Evolutionary conservation across 345 rosid genomes (phyloP).

Genomic region (Eucalyptus lansdowneana): DNA sequence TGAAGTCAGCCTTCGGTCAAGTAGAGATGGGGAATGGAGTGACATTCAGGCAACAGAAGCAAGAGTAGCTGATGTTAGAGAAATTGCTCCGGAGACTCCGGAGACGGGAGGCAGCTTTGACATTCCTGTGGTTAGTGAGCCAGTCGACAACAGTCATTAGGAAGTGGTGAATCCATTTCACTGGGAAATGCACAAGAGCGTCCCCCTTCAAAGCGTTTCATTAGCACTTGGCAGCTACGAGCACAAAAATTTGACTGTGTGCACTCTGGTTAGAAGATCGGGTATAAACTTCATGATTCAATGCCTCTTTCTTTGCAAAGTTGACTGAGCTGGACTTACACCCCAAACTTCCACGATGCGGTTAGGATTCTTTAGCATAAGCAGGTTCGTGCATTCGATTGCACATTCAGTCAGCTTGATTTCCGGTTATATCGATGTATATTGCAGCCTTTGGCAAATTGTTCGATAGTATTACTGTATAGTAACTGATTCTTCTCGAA

Average conservation of each 20-base stretch:
- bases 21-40: slow-evolving; percentile 61
- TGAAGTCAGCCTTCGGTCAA: slow-evolving; percentile 34
- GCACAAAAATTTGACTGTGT: background rate
- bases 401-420: background rate
- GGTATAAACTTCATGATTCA: background rate
- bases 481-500: background rate
- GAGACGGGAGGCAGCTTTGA: slow-evolving; percentile 58
- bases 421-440: background rate
- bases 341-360: background rate
- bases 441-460: background rate
- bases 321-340: background rate
- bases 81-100: slow-evolving; percentile 7
- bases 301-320: background rate
- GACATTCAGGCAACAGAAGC: slow-evolving; percentile 88
- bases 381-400: background rate
- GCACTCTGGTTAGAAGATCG: background rate
- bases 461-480: background rate
- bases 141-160: slow-evolving; percentile 23
- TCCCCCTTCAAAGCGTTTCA: background rate
- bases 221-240: background rate
- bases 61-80: slow-evolving; percentile 63
- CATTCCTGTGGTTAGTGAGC: slow-evolving; percentile 43
- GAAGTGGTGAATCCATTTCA: background rate
- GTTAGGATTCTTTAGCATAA: background rate
- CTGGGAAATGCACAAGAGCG: background rate